Conservation (phyloP, 2,329 filamentous ascomycete species). For the Lecanicillium sp. region DNA sequence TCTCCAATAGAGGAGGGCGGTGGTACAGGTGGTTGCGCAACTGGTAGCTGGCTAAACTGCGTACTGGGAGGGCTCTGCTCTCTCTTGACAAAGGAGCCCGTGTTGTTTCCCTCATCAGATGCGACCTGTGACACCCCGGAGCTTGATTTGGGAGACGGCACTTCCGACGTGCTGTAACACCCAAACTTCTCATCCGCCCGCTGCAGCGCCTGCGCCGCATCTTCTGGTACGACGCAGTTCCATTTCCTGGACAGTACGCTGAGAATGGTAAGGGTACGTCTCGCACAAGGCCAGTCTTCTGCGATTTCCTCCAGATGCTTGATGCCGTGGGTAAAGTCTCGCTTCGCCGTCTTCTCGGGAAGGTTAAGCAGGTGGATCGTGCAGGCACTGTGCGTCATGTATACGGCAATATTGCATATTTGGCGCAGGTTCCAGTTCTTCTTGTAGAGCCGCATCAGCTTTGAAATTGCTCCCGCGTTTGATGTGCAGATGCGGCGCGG, state of each 20-base stretch:
- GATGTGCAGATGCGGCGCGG: conserved; percentile 86
- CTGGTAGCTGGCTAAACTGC: conserved; percentile 4
- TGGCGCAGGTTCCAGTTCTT: conserved; percentile 84
- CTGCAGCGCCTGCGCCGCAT: conserved; percentile 67
- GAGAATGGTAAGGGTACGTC: conserved; percentile 76
- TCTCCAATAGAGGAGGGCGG: not conserved
- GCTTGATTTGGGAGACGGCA: conserved; percentile 43
- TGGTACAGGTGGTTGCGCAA: not conserved
- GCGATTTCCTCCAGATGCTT: conserved; percentile 93
- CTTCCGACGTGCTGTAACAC: conserved; percentile 54
- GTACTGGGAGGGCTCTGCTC: conserved; percentile 3
- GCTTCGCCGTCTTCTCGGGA: conserved; percentile 80
- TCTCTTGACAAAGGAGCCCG: conserved; percentile 9
- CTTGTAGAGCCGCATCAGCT: conserved; percentile 90
- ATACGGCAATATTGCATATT: conserved; percentile 94
- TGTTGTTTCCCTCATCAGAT: conserved; percentile 16
- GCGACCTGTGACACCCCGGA: conserved; percentile 19
- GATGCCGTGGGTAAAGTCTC: conserved; percentile 84
- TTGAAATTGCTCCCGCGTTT: conserved; percentile 82
- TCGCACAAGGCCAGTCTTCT: conserved; percentile 86
- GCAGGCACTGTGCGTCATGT: conserved; percentile 89
- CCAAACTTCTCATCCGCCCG: conserved; percentile 76
- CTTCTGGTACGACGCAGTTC: conserved; percentile 78
- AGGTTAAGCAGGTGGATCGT: conserved; percentile 91
- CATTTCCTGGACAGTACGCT: conserved; percentile 82